Conservation (phyloP, 2,329 filamentous ascomycete genomes). For the Penicillium occitanis region DNA sequence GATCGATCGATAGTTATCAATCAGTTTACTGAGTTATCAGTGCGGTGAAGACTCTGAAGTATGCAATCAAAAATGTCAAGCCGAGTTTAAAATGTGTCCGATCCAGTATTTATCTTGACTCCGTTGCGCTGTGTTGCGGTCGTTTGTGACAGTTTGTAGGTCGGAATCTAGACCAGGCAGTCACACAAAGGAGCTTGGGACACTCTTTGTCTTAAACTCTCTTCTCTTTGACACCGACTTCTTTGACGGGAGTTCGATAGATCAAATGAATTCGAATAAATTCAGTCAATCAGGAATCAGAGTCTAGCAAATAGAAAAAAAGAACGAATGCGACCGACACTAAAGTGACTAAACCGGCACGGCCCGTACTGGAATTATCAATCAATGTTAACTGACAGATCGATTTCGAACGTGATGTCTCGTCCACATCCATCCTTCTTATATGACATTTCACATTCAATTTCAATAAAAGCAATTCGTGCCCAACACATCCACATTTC, state of each 20-base stretch:
- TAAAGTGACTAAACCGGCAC: not conserved
- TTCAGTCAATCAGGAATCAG: not conserved
- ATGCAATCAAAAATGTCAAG: not conserved
- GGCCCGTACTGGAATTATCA: not conserved
- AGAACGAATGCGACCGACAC: not conserved
- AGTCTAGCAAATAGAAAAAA: not conserved
- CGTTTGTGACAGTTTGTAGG: not conserved
- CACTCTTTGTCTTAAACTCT: not conserved
- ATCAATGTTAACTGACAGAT: slow-evolving; percentile 7
- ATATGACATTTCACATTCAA: not conserved
- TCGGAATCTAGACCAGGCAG: not conserved
- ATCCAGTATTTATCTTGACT: not conserved
- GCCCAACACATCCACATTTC: slow-evolving; percentile 1
- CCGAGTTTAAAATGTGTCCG: slow-evolving; percentile 2
- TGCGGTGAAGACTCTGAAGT: not conserved
- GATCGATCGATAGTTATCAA: slow-evolving; percentile 3
- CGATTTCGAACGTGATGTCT: slow-evolving; percentile 8
- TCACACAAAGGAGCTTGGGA: slow-evolving; percentile 7
- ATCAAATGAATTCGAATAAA: not conserved
- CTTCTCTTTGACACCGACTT: not conserved
- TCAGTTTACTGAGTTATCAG: not conserved
- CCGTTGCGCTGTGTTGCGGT: not conserved
- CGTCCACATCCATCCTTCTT: not conserved
- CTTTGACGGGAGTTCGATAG: not conserved
- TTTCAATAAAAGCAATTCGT: not conserved